Base-by-base conservation (phyloP, 345 rosid genomes). In the Boechera retrofracta region DNA sequence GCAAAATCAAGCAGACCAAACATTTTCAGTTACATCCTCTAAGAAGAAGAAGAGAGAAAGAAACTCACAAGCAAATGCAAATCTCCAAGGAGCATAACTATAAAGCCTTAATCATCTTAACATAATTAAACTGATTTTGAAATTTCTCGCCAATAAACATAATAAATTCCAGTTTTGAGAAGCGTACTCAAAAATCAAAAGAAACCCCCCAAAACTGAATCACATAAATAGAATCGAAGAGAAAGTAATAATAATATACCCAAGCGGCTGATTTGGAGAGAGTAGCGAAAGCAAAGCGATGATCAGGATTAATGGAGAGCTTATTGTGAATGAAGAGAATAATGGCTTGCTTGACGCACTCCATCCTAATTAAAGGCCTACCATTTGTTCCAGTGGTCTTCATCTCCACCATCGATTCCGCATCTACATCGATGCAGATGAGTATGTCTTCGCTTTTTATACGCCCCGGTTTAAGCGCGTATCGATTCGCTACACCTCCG, bases 241-340 rank as follows among this genome's bases (percentile, higher is more conserved):
- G 13, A 55, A 11, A 24, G 29, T 13, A 38, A 10, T 1, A 21
- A 21, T 21, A 21, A 21, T 21, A 21, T 12, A 94, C 97, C 97
- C 94, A 94, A 73, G 96, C 72, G 41, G 86, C 87, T 67, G 98
- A 84, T 75, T 87, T 89, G 62, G 94, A 75, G 63, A 94, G 93
- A 8, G 89, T 83, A 64, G 93, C 83, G 67, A 94, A 90, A 78
- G 93, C 98, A 79, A 94, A 94, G 48, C 98, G 98, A 75, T 91
- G 89, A 64, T 94, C 93, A n/a, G 92, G 89, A 74, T 89, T 87
- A 7, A 87, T 86, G 13, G 94, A 61, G 87, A 94, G 96, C 88
- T 94, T 94, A 75, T 85, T 62, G 76, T 89, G 84, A 79, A 90
- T 67, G 83, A 91, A 91, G 75, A 89, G 84, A 39, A 89, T 90